Evolutionary conservation across 768 basidiomycete species (phyloP).

Genomic region (Naganishia vishniacii): DNA sequence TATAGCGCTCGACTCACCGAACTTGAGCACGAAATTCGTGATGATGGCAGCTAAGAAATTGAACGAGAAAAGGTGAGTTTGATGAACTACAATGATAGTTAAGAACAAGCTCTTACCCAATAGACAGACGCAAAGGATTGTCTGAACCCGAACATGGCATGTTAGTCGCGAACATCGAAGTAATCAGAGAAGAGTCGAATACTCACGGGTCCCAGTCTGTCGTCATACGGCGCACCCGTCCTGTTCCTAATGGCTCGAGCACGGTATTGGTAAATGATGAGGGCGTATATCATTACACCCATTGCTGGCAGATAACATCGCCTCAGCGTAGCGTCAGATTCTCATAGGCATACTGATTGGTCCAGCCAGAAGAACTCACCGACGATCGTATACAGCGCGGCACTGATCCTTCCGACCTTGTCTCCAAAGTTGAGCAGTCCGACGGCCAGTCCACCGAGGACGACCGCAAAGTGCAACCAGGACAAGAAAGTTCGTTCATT

Average conservation of each 20-base stretch:
- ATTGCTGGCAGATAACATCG: too few species aligned
- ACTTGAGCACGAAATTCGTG: conserved; percentile 48
- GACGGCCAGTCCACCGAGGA: conserved; percentile 90
- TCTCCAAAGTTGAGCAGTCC: conserved; percentile 97
- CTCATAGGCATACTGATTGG: too few species aligned
- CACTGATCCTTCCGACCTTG: conserved; percentile 90
- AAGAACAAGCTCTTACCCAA: conserved; percentile 24
- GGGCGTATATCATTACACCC: conserved; percentile 95
- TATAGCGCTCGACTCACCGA: conserved; percentile 28
- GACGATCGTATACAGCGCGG: conserved; percentile 90
- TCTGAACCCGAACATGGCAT: conserved; percentile 19
- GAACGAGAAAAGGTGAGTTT: neutral
- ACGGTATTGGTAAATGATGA: conserved; percentile 94
- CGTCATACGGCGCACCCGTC: conserved; percentile 92
- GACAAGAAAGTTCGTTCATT: conserved; percentile 73
- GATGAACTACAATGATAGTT: neutral
- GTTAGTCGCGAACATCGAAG: neutral
- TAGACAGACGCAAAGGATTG: conserved; percentile 42
- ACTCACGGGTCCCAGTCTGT: conserved; percentile 87
- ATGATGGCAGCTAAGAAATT: conserved; percentile 34
- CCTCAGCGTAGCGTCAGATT: too few species aligned
- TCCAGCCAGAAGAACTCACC: too few species aligned
- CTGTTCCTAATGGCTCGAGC: conserved; percentile 85
- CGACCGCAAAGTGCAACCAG: conserved; percentile 98
- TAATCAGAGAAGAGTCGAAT: conserved; percentile 6